Base-by-base conservation (phyloP, 2,329 filamentous ascomycete species). In the Alternaria panax region DNA sequence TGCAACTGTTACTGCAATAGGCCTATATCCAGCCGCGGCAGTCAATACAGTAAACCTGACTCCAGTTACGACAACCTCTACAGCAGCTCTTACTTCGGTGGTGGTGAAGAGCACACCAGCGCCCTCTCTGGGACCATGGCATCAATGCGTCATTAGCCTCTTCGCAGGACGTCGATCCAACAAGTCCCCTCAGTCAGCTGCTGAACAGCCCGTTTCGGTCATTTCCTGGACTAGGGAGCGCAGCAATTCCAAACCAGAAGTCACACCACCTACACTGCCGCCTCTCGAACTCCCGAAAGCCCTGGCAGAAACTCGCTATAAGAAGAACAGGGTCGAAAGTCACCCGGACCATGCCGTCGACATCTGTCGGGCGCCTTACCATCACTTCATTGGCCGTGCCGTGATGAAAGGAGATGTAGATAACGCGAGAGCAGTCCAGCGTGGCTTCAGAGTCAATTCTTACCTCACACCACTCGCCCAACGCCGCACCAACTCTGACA, bases 101-200 rank as follows among this genome's bases (percentile, higher is more conserved):
- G 22, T 30, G 18, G 27, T 18, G n/a, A 16, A 27, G 16, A 58
- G 16, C 16, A 20, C 7, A 41, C 18, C 3, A 40, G 36, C 7
- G 6, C 22, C 25, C 48, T 40, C 48, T 38, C 30, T 18, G 5
- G 45, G 22, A 5, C 43, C 25, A 18, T 54, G 59, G 42, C 40
- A 65, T 7, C 45, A 60, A 16, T 55, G 32, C 16, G 18, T 67
- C 2, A 46, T 69, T 9, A 43, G 24, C 2, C 57, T 68, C 2
- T 67, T 68, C 36, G 56, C 62, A 6, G 62, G 64, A 6, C 57
- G 56, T 45, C 59, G 51, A n/a, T 3, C n/a, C 14, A 5, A 38
- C 16, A 20, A 45, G 14, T 0, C 7, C 27, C 25, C 48, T 41
- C 38, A 41, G 11, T 16, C 38, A 41, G 20, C 20, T 41, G 3